Conservation (phyloP, 305 asterid genomes). For the Fraxinus sp. region DNA sequence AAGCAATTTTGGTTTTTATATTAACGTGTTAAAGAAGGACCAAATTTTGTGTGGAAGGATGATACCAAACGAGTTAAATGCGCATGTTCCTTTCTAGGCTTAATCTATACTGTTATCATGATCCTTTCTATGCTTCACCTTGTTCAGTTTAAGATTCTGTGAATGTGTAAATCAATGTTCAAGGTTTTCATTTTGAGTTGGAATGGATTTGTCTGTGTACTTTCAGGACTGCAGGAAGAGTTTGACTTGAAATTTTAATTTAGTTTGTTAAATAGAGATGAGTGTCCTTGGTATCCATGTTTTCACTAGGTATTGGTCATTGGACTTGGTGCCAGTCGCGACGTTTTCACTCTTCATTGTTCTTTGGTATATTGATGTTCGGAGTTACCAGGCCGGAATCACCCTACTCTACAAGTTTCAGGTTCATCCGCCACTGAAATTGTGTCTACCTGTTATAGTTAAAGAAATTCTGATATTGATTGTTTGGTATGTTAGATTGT, state of each 20-base stretch:
- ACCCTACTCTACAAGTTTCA: not conserved
- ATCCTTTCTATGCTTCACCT: not conserved
- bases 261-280: not conserved
- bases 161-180: not conserved
- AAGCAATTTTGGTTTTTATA: conserved; percentile 4
- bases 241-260: not conserved
- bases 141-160: not conserved
- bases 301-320: not conserved
- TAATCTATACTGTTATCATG: not conserved
- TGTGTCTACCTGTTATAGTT: not conserved
- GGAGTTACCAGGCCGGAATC: not conserved
- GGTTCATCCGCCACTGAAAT: not conserved
- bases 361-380: not conserved
- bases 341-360: not conserved
- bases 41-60: not conserved
- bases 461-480: not conserved
- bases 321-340: not conserved
- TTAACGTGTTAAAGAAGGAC: not conserved
- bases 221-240: not conserved
- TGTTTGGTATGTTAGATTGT: not conserved
- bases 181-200: not conserved
- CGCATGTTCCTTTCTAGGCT: not conserved
- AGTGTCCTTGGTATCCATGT: not conserved
- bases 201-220: not conserved
- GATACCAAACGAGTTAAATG: not conserved